Conservation (phyloP, 73 alveolate genomes). For the Uronychia setigera region DNA sequence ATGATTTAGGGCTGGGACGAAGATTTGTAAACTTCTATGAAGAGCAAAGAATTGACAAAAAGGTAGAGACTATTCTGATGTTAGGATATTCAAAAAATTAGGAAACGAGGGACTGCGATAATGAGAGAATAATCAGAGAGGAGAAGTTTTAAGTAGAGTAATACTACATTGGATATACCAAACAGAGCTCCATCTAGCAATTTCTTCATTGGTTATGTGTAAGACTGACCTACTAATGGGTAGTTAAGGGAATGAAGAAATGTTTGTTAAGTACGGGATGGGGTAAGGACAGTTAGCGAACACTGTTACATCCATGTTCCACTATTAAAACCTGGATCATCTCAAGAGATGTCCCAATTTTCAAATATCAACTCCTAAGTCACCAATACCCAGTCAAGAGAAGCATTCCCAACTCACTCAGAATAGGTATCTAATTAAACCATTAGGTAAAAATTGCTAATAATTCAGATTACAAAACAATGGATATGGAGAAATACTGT, state of each 20-base stretch:
- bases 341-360: constrained; percentile 16
- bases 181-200: neutral
- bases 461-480: constrained; percentile 20
- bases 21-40: neutral
- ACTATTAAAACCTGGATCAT: constrained; percentile 33
- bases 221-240: neutral
- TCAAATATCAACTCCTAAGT: constrained; percentile 42
- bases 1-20: neutral
- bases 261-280: neutral
- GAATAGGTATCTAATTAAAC: neutral
- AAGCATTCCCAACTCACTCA: neutral
- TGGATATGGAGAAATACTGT: constrained; percentile 32
- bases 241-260: neutral
- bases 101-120: no score
- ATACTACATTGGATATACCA: no score
- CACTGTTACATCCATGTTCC: constrained; percentile 32
- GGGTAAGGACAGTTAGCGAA: neutral
- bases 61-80: neutral
- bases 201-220: neutral
- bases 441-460: constrained; percentile 8
- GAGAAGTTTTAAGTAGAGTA: no score
- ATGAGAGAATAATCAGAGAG: no score
- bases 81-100: no score
- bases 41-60: neutral
- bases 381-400: neutral